These are phyloP conservation scores for Carallia pectinifolia DNA, from an alignment of 345 rosid genomes.

Conservation along the genomic window DNA sequence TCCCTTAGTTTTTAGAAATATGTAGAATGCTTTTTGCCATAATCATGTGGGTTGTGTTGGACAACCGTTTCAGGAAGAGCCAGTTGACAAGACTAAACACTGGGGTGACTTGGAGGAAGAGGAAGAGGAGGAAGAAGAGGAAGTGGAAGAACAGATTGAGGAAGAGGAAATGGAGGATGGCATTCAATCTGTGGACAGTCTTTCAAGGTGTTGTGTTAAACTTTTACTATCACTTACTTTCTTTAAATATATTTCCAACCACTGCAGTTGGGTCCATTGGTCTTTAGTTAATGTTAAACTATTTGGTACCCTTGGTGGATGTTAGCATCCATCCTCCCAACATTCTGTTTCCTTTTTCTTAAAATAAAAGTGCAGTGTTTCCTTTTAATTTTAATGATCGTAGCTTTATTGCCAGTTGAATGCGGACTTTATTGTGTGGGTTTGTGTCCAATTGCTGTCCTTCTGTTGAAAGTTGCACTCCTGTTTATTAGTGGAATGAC, in stretches of 20 bases:
- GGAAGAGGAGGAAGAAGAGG: slow-evolving; percentile 76
- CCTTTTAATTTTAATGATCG: too few relatives aligned
- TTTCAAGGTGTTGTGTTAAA: slow-evolving; percentile 63
- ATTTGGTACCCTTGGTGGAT: not conserved
- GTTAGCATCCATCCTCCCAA: not conserved
- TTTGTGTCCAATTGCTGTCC: not conserved
- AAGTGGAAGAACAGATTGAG: slow-evolving; percentile 74
- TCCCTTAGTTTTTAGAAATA: not conserved
- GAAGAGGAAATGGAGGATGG: slow-evolving; percentile 94
- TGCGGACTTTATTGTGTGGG: not conserved
- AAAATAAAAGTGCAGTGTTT: not conserved
- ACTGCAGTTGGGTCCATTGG: not conserved
- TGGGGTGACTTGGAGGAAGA: slow-evolving; percentile 99
- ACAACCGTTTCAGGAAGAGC: slow-evolving; percentile 74
- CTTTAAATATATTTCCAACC: not conserved
- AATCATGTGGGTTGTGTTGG: not conserved
- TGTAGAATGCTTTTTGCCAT: not conserved
- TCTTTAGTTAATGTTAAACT: not conserved
- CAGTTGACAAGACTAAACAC: slow-evolving; percentile 93
- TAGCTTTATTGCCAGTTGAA: too few relatives aligned
- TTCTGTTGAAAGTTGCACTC: not conserved
- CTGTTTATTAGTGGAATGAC: not conserved
- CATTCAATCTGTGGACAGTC: slow-evolving; percentile 86
- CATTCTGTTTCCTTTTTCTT: not conserved
- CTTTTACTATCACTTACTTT: not conserved